These are phyloP conservation scores for Komagataella pseudopastoris DNA, from an alignment of 805 yeast species.

Conservation along the genomic window DNA sequence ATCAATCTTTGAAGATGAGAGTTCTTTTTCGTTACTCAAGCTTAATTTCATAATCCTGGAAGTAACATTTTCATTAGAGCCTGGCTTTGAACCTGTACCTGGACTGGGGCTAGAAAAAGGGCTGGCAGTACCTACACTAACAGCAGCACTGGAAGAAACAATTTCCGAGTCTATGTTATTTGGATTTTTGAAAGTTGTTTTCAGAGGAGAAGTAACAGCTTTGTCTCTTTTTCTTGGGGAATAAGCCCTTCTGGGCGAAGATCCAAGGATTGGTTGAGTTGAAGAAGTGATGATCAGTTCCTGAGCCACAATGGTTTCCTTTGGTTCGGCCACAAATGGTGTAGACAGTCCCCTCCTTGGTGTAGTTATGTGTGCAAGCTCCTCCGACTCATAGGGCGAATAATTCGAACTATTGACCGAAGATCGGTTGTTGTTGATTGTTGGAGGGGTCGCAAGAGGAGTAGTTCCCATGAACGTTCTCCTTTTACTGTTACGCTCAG, in stretches of 20 bases:
- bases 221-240: neutral
- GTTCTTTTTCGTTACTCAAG: neutral
- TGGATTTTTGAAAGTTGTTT: neutral
- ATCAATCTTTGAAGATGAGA: neutral
- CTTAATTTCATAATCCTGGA: neutral
- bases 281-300: neutral
- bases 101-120: neutral
- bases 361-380: neutral
- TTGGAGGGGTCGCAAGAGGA: neutral
- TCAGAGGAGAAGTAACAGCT: neutral
- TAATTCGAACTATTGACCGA: neutral
- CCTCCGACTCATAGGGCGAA: neutral
- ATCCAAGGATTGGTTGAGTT: neutral
- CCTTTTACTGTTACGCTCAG: neutral
- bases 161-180: neutral
- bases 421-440: neutral
- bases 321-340: neutral
- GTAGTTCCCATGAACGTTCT: neutral
- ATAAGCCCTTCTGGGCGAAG: neutral
- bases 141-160: neutral
- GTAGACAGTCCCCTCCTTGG: neutral
- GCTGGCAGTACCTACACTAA: neutral
- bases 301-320: neutral
- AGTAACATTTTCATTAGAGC: neutral
- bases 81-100: neutral